Evolutionary conservation across 1,284 basidiomycete genomes (phyloP).

Genomic region (Puccinia horiana): DNA sequence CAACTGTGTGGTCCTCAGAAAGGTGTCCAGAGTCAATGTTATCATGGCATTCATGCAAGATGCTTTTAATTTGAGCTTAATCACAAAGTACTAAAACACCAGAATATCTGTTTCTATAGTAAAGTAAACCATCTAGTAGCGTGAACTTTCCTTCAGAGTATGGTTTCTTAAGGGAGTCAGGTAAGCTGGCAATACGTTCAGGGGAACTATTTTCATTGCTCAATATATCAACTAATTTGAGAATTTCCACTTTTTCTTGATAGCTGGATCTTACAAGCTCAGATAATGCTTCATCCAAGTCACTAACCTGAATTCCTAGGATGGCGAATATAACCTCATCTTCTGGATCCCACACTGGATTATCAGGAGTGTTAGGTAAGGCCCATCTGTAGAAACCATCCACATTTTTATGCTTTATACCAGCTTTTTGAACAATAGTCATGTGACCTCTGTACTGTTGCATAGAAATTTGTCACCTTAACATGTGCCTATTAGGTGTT

Average conservation of each 20-base stretch:
- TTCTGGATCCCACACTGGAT: no score
- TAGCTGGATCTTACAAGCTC: no score
- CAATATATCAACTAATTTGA: not conserved
- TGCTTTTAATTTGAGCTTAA: not conserved
- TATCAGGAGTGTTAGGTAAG: not conserved
- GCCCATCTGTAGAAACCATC: no score
- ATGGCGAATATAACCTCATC: no score
- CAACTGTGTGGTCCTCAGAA: not conserved
- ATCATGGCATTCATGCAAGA: slow-evolving; percentile 24
- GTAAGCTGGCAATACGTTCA: not conserved
- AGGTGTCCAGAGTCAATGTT: not conserved
- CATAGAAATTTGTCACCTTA: slow-evolving; percentile 8
- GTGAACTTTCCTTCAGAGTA: no score
- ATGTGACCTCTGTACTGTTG: not conserved
- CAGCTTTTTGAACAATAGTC: no score
- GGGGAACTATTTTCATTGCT: not conserved
- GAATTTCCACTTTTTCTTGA: not conserved
- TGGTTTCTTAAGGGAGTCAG: not conserved
- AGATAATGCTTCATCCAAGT: no score
- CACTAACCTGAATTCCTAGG: no score
- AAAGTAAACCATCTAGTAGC: not conserved
- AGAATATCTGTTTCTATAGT: slow-evolving; percentile 20
- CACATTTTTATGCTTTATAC: no score
- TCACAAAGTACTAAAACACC: not conserved
- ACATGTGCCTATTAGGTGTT: slow-evolving; percentile 5